Conservation (phyloP, 768 basidiomycete genomes). For the Phlegmacium glaucopus region DNA sequence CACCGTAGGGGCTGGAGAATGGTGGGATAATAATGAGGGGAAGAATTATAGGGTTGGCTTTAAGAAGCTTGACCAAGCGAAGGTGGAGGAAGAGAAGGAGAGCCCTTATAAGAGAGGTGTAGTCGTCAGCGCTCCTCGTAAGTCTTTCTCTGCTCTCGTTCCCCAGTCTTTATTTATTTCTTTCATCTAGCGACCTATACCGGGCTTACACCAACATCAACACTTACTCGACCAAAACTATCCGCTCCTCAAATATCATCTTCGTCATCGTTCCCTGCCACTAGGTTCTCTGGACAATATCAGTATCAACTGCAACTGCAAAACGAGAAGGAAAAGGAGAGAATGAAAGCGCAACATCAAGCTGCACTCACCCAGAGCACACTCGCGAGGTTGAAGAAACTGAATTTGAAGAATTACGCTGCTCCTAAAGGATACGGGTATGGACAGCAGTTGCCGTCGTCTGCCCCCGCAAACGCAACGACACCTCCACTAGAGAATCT, state of each 20-base stretch:
- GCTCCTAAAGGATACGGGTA: conserved; percentile 30
- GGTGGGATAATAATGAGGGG: conserved; percentile 91
- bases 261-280: conserved; percentile 11
- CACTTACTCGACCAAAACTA: conserved; percentile 7
- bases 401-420: conserved; percentile 50
- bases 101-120: conserved; percentile 16
- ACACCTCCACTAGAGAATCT: not conserved
- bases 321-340: conserved; percentile 1
- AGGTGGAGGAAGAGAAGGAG: conserved; percentile 4
- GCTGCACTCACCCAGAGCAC: conserved; percentile 32
- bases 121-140: conserved; percentile 31
- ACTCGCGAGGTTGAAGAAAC: conserved; percentile 29
- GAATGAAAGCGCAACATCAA: conserved; percentile 14
- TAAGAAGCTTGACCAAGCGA: conserved; percentile 8
- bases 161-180: conserved; percentile 4
- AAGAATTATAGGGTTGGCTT: conserved; percentile 79
- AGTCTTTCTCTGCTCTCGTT: conserved; percentile 5
- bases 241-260: conserved; percentile 15
- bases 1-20: too few relatives aligned
- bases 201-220: not conserved
- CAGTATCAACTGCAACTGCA: conserved; percentile 6
- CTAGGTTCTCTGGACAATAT: not conserved
- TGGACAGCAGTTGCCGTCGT: not conserved
- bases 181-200: not conserved
- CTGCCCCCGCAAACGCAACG: not conserved